Conservation (phyloP, 2,329 filamentous ascomycete species). For the Tolypocladium sp. region DNA sequence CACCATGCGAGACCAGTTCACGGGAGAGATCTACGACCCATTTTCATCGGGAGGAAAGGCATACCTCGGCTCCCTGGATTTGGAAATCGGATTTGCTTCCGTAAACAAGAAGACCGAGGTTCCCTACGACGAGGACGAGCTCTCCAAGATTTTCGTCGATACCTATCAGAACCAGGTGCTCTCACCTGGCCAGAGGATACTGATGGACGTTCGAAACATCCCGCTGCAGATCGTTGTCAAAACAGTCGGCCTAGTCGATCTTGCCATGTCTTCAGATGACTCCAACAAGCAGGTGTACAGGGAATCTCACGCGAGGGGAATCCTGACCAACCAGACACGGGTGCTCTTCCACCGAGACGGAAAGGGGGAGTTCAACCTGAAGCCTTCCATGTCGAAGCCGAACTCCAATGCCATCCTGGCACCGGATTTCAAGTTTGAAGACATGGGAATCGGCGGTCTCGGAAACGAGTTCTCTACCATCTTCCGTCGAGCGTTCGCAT, state of each 20-base stretch:
- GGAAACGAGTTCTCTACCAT: slow-evolving; percentile 91
- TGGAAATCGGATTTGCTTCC: slow-evolving; percentile 77
- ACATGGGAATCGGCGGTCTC: slow-evolving; percentile 95
- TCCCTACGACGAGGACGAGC: slow-evolving; percentile 80
- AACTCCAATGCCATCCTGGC: slow-evolving; percentile 88
- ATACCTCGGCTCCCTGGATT: slow-evolving; percentile 72
- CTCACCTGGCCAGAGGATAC: slow-evolving; percentile 71
- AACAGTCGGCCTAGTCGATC: slow-evolving; percentile 72
- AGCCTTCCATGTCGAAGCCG: slow-evolving; percentile 70
- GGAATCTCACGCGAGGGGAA: slow-evolving; percentile 59
- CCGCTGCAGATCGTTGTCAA: slow-evolving; percentile 69
- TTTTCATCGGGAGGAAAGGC: slow-evolving; percentile 57
- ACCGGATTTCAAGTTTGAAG: slow-evolving; percentile 95
- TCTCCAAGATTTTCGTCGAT: slow-evolving; percentile 46
- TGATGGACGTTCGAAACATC: slow-evolving; percentile 78
- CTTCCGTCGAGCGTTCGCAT: slow-evolving; percentile 93
- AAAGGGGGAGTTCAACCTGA: slow-evolving; percentile 72
- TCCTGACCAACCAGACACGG: slow-evolving; percentile 67
- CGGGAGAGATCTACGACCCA: slow-evolving; percentile 67
- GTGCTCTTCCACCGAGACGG: slow-evolving; percentile 83
- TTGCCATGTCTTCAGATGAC: slow-evolving; percentile 50
- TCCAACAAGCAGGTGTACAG: slow-evolving; percentile 29
- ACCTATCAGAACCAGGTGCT: slow-evolving; percentile 77
- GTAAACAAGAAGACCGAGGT: slow-evolving; percentile 63
- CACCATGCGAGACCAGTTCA: slow-evolving; percentile 66